These are phyloP conservation scores for Erysimum cheiri DNA, from an alignment of 441 rosid genomes.

Conservation along the genomic window DNA sequence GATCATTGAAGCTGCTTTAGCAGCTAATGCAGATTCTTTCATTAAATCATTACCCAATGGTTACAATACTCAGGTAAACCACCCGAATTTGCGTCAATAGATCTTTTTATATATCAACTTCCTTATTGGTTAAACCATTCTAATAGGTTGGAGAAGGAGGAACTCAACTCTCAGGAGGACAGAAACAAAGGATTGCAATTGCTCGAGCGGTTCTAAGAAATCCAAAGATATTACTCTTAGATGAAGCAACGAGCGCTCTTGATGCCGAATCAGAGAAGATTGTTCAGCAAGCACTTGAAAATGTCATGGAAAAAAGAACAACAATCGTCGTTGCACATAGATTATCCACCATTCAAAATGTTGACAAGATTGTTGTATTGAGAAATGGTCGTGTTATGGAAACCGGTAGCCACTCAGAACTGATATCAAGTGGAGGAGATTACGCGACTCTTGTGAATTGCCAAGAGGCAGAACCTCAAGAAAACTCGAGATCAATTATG, in stretches of 20 bases:
- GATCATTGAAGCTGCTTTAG: conserved; percentile 68
- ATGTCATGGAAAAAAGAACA: conserved; percentile 66
- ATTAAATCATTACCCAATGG: conserved; percentile 65
- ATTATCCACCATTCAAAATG: conserved; percentile 71
- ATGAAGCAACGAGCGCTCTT: conserved; percentile 92
- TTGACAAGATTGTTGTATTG: conserved; percentile 68
- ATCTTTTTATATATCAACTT: neutral
- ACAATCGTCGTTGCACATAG: conserved; percentile 78
- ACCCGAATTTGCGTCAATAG: neutral
- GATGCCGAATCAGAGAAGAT: conserved; percentile 80
- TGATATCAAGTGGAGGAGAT: conserved; percentile 69
- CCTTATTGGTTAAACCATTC: neutral
- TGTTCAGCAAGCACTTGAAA: conserved; percentile 76
- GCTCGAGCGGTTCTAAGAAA: conserved; percentile 79
- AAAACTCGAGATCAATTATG: conserved; percentile 47
- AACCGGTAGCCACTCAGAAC: conserved; percentile 67
- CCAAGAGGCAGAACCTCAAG: conserved; percentile 56
- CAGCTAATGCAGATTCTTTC: conserved; percentile 83
- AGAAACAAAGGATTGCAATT: conserved; percentile 85
- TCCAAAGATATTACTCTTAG: conserved; percentile 78
- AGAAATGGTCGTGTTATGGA: conserved; percentile 73
- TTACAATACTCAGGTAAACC: conserved; percentile 67
- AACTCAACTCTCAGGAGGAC: conserved; percentile 92
- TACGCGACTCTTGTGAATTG: conserved; percentile 63
- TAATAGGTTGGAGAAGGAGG: conserved; percentile 87